Conservation (phyloP, 495 filamentous ascomycete genomes). For the Penicillium macrosclerotiorum region DNA sequence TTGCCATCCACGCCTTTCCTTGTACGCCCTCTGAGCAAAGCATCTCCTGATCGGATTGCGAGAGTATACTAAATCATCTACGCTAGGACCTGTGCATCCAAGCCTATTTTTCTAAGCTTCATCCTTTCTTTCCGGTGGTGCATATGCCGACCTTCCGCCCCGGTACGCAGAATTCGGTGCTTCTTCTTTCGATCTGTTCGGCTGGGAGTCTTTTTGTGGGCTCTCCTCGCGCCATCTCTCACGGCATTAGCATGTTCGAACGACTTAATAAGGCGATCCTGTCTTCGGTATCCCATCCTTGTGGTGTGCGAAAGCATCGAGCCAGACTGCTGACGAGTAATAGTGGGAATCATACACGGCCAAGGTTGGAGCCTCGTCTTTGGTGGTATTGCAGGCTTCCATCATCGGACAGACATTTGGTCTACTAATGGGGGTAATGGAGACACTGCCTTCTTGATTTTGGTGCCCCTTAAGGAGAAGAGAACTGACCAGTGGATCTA, state of each 20-base stretch:
- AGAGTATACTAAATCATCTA: background rate
- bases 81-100: slow-evolving; percentile 24
- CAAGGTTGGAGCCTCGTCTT: background rate
- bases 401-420: slow-evolving; percentile 38
- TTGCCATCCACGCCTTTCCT: slow-evolving; percentile 26
- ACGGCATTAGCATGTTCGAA: slow-evolving; percentile 33
- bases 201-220: slow-evolving; percentile 32
- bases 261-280: slow-evolving; percentile 34
- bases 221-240: slow-evolving; percentile 20
- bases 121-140: slow-evolving; percentile 29
- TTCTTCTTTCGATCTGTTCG: slow-evolving; percentile 22
- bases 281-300: slow-evolving; percentile 21
- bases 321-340: background rate
- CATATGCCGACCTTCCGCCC: slow-evolving; percentile 32
- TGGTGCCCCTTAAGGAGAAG: no score
- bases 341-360: slow-evolving; percentile 17
- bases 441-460: no score
- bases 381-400: slow-evolving; percentile 30
- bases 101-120: slow-evolving; percentile 30
- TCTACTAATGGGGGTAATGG: slow-evolving; percentile 30
- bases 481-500: no score
- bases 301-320: no score
- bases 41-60: no score
- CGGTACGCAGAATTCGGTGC: slow-evolving; percentile 10
- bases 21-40: slow-evolving; percentile 13